These are phyloP conservation scores for Hymenotorrendiella dingleyae DNA, from an alignment of 2,329 filamentous ascomycete genomes.

Conservation along the genomic window DNA sequence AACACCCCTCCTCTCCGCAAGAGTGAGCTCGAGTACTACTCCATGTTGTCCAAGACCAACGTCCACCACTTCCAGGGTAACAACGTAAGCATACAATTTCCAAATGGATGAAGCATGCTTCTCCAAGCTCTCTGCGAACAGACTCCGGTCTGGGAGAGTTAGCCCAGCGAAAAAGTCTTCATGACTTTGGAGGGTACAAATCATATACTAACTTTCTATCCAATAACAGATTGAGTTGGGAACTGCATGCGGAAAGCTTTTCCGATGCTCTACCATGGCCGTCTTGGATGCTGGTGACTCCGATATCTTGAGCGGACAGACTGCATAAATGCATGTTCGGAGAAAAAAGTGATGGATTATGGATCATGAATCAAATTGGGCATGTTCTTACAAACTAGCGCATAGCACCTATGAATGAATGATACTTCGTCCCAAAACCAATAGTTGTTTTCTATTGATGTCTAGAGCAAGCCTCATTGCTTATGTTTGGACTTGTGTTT, in stretches of 20 bases:
- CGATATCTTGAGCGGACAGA: conserved; percentile 83
- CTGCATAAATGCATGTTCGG: conserved; percentile 43
- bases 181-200: conserved; percentile 80
- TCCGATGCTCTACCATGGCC: conserved; percentile 95
- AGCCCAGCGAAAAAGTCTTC: conserved; percentile 89
- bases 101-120: conserved; percentile 9
- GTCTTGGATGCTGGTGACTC: conserved; percentile 97
- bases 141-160: conserved; percentile 34
- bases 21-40: conserved; percentile 94
- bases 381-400: conserved; percentile 2
- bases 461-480: no score
- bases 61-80: conserved; percentile 98
- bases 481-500: no score
- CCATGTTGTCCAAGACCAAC: conserved; percentile 86
- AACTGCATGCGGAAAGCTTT: conserved; percentile 98
- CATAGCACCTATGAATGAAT: conserved; percentile 24
- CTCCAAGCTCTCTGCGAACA: conserved; percentile 16
- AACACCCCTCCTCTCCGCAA: conserved; percentile 98
- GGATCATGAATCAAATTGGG: conserved; percentile 1
- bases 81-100: conserved; percentile 72
- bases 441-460: no score
- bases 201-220: conserved; percentile 49
- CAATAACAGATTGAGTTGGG: conserved; percentile 84
- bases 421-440: conserved; percentile 12
- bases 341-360: conserved; percentile 1